These are phyloP conservation scores for Pilaira anomala DNA, from an alignment of 192 early-diverging fungal species.

Conservation along the genomic window DNA sequence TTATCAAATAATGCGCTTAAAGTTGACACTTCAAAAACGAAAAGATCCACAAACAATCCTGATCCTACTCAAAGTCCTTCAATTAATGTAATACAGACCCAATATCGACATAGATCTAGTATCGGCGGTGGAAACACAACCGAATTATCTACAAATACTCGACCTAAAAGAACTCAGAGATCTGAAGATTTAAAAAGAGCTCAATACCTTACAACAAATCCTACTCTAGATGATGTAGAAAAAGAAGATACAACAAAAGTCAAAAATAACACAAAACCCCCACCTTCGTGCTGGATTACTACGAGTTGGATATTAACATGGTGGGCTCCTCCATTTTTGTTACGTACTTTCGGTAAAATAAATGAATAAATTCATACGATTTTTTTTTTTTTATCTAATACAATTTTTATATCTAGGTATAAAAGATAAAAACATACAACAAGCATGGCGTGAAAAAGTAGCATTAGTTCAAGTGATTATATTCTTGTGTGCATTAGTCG, in stretches of 20 bases:
- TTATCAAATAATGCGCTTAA: neutral
- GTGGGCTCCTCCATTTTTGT: constrained; percentile 25
- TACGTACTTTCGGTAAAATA: constrained; percentile 22
- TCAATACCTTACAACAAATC: constrained; percentile 3
- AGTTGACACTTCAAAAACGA: neutral
- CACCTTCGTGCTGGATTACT: constrained; percentile 13
- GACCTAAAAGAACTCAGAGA: neutral
- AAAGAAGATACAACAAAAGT: neutral
- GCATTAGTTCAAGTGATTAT: constrained; percentile 82
- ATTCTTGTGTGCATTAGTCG: constrained; percentile 64
- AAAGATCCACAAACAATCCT: no score
- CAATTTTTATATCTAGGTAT: constrained; percentile 26
- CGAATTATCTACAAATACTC: neutral
- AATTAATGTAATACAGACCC: neutral
- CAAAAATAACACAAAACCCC: constrained; percentile 2
- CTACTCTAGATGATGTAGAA: neutral
- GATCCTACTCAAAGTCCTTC: neutral
- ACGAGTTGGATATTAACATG: constrained; percentile 26
- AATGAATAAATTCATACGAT: no score
- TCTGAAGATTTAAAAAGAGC: constrained; percentile 6
- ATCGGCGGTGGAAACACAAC: neutral
- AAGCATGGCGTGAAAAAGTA: constrained; percentile 90
- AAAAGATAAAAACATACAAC: constrained; percentile 48
- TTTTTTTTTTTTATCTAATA: no score
- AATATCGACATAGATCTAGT: neutral